phyloP scores from a whole-genome alignment of 306 rosid species.

The Ziziphus jujuba region DNA sequence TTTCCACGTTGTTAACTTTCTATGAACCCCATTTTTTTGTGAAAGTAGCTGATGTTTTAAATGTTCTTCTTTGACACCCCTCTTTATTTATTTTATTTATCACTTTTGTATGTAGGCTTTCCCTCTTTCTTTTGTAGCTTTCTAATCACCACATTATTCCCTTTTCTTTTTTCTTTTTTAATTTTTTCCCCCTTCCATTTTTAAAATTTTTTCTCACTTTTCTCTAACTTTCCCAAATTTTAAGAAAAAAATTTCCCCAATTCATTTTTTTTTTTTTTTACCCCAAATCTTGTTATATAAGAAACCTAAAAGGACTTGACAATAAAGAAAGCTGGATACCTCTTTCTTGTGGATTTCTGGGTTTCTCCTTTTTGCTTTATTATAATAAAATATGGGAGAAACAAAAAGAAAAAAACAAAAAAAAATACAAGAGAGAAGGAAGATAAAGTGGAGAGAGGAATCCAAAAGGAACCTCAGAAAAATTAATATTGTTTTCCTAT shows the following conservation, averaged over 20 bases:
- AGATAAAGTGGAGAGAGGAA: slow-evolving; percentile 24
- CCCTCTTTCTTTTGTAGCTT: not conserved
- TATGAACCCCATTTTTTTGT: slow-evolving; percentile 4
- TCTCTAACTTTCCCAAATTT: not conserved
- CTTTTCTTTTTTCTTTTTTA: not conserved
- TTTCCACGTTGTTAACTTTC: slow-evolving; percentile 16
- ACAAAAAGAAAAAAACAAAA: slow-evolving; percentile 2
- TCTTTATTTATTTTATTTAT: not conserved
- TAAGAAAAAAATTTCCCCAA: not conserved
- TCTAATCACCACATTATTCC: slow-evolving; percentile 18
- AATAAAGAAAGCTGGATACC: slow-evolving; percentile 47
- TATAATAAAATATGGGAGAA: slow-evolving; percentile 21
- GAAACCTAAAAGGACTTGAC: slow-evolving; percentile 52
- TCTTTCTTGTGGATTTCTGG: slow-evolving; percentile 42
- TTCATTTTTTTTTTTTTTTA: slow-evolving; percentile 15
- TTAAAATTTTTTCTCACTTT: slow-evolving; percentile 1
- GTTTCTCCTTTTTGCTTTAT: slow-evolving; percentile 39
- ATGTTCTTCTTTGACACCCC: slow-evolving; percentile 13
- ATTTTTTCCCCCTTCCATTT: slow-evolving; percentile 7
- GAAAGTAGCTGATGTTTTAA: slow-evolving; percentile 16
- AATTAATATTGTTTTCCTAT: slow-evolving; percentile 43
- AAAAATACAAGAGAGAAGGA: slow-evolving; percentile 23
- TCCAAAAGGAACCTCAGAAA: slow-evolving; percentile 39
- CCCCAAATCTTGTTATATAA: slow-evolving; percentile 41
- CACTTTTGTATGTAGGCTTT: slow-evolving; percentile 6